phyloP scores from a whole-genome alignment of 495 filamentous ascomycete species.

The Pseudevernia furfuracea region DNA sequence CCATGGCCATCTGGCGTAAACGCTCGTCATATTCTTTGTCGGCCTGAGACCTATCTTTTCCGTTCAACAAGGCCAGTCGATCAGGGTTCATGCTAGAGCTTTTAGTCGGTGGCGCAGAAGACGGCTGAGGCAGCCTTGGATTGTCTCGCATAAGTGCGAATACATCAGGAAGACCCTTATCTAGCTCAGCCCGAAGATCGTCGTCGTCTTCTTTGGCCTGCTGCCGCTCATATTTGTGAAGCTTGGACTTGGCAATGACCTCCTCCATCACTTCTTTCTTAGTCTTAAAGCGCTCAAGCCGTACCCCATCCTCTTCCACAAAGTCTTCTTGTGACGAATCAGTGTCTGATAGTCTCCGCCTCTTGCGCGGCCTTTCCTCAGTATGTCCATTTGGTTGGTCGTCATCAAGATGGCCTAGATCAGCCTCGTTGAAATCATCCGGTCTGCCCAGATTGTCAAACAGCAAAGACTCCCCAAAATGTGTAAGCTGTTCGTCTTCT shows the following conservation, averaged over 20 bases:
- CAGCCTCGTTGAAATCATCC: slow-evolving; percentile 69
- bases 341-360: slow-evolving; percentile 42
- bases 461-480: slow-evolving; percentile 66
- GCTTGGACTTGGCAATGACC: slow-evolving; percentile 93
- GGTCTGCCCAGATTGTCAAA: slow-evolving; percentile 46
- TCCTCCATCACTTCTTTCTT: slow-evolving; percentile 96
- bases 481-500: slow-evolving; percentile 63
- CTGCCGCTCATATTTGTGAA: slow-evolving; percentile 88
- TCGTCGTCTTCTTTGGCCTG: slow-evolving; percentile 89
- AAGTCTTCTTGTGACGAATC: slow-evolving; percentile 36
- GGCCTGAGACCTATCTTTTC: slow-evolving; percentile 51
- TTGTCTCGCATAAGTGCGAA: slow-evolving; percentile 58
- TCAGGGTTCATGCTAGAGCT: slow-evolving; percentile 52
- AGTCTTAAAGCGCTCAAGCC: slow-evolving; percentile 74
- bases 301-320: slow-evolving; percentile 37
- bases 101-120: slow-evolving; percentile 32
- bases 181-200: slow-evolving; percentile 72
- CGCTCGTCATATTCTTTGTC: slow-evolving; percentile 81
- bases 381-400: slow-evolving; percentile 37
- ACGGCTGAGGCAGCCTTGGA: slow-evolving; percentile 37
- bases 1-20: slow-evolving; percentile 70
- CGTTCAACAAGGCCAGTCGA: slow-evolving; percentile 50
- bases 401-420: slow-evolving; percentile 51
- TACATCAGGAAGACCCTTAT: slow-evolving; percentile 71
- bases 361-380: slow-evolving; percentile 53